Evolutionary conservation across 768 basidiomycete genomes (phyloP).

Genomic region (Psilocybe tampanensis): DNA sequence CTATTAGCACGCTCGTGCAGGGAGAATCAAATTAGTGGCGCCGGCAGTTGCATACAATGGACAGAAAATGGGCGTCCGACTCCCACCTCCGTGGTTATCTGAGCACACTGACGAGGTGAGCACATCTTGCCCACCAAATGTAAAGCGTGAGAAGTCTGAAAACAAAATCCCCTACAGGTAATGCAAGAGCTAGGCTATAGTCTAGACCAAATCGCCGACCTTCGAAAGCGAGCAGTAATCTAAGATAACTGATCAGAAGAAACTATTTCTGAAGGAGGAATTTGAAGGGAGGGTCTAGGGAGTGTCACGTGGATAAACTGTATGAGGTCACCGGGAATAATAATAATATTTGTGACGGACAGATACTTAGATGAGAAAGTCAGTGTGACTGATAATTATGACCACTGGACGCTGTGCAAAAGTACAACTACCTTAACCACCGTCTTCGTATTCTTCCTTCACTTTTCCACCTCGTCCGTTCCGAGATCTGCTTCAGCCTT

Average conservation of each 20-base stretch:
- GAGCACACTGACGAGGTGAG: slow-evolving; percentile 79
- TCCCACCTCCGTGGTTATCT: slow-evolving; percentile 86
- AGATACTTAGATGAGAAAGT: slow-evolving; percentile 17
- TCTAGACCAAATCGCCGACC: slow-evolving; percentile 37
- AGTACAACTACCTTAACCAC: slow-evolving; percentile 1
- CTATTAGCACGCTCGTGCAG: slow-evolving; percentile 69
- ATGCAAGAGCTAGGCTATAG: slow-evolving; percentile 41
- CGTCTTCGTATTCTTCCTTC: background rate
- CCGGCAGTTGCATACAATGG: slow-evolving; percentile 86
- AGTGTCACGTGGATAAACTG: slow-evolving; percentile 16
- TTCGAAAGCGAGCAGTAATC: slow-evolving; percentile 42
- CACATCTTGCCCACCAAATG: background rate
- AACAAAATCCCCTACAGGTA: slow-evolving; percentile 33
- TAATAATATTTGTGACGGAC: slow-evolving; percentile 16
- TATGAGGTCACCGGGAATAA: slow-evolving; percentile 21
- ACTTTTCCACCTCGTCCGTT: background rate
- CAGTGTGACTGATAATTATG: slow-evolving; percentile 25
- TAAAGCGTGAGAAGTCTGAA: slow-evolving; percentile 5
- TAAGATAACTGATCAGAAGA: slow-evolving; percentile 16
- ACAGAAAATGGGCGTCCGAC: slow-evolving; percentile 68
- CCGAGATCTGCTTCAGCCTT: background rate
- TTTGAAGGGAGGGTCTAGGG: background rate
- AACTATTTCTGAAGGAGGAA: background rate
- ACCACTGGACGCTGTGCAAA: slow-evolving; percentile 20
- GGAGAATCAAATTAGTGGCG: slow-evolving; percentile 76